phyloP scores from a whole-genome alignment of 2,329 filamentous ascomycete species.

The Shiraia bambusicola region DNA sequence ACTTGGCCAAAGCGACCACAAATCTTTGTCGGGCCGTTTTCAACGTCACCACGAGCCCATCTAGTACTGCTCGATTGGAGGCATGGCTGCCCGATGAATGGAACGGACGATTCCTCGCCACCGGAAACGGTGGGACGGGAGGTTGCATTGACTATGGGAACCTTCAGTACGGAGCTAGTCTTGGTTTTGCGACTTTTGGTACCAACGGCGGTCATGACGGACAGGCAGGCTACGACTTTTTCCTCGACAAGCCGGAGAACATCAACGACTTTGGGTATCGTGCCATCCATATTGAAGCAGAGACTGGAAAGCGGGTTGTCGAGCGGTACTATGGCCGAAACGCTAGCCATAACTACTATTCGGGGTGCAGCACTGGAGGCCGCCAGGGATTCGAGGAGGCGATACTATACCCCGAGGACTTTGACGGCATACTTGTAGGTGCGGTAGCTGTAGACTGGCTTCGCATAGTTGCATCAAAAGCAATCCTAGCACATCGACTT shows the following conservation, averaged over 20 bases:
- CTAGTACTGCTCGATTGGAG: slow-evolving; percentile 38
- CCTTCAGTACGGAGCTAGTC: slow-evolving; percentile 36
- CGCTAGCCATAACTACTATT: slow-evolving; percentile 41
- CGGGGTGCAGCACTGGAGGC: slow-evolving; percentile 33
- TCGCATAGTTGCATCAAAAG: slow-evolving; percentile 14
- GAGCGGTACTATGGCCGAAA: slow-evolving; percentile 41
- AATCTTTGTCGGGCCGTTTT: slow-evolving; percentile 12
- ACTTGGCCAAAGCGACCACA: slow-evolving; percentile 7
- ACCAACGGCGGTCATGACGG: slow-evolving; percentile 47
- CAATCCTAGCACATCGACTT: slow-evolving; percentile 43
- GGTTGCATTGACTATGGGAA: slow-evolving; percentile 41
- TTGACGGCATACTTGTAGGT: slow-evolving; percentile 33
- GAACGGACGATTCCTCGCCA: slow-evolving; percentile 40
- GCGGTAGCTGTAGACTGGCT: slow-evolving; percentile 37
- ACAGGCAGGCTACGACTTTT: slow-evolving; percentile 47
- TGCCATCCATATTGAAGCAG: slow-evolving; percentile 24
- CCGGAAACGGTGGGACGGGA: slow-evolving; percentile 41
- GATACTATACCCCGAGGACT: slow-evolving; percentile 28
- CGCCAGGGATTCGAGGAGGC: slow-evolving; percentile 28
- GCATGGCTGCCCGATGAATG: slow-evolving; percentile 43
- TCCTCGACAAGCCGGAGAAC: slow-evolving; percentile 47
- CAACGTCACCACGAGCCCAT: slow-evolving; percentile 5
- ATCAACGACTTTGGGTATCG: slow-evolving; percentile 52
- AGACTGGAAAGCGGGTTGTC: slow-evolving; percentile 42
- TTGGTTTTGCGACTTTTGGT: slow-evolving; percentile 43